Evolutionary conservation across 352 stramenopile genomes (phyloP), one percentile per base, ranked within the genome.

Genomic region (Phytopythium montanum): DNA sequence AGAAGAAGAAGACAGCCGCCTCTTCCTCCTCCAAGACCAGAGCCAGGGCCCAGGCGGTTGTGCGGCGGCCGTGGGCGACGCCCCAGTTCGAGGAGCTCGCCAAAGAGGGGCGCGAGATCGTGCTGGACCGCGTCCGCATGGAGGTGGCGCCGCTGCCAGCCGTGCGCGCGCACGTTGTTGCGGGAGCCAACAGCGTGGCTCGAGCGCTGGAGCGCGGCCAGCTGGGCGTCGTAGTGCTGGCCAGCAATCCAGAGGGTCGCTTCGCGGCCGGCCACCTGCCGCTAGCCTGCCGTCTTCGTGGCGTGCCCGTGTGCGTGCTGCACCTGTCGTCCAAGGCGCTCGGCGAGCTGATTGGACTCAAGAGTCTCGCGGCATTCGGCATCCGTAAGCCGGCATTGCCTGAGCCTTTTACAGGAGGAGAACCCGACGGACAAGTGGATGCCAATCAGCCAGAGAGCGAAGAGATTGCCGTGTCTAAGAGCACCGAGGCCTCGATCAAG

Each of bases 61-160:
- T 75, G 23, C 59, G 63, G 38, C 71, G 80, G 1, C 70, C 78
- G 14, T 92, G 77, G 74, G 66, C 65, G 21, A 9, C 65, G 5
- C 56, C 74, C 54, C 83, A 91, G 64, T 88, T 80, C 46, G 62
- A 76, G 38, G 79, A 88, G 60, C 65, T 93, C 18, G 7, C 69
- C 8, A 88, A 88, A 58, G 83, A 93, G 48, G 79, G 88, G 33
- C 81, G 81, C 45, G 83, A 90, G 52, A 93, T 93, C 42, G 81
- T 93, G 54, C 61, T 93, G n/a, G 79, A 85, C 51, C 77, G 81
- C 18, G 65, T 93, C 54, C 56, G 76, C 50, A 90, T 87, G 56
- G 83, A 93, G 59, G 70, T 93, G 25, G 62, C 48, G 18, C 49
- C 62, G 36, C 51, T 25, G 3, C 38, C 38, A 1, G 18, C 64